Percentiles rank a stretch among this genome's conserved stretches.
These are phyloP conservation scores for Penicillium sp. DNA, from an alignment of 2,329 filamentous ascomycete genomes.

Conservation along the genomic window DNA sequence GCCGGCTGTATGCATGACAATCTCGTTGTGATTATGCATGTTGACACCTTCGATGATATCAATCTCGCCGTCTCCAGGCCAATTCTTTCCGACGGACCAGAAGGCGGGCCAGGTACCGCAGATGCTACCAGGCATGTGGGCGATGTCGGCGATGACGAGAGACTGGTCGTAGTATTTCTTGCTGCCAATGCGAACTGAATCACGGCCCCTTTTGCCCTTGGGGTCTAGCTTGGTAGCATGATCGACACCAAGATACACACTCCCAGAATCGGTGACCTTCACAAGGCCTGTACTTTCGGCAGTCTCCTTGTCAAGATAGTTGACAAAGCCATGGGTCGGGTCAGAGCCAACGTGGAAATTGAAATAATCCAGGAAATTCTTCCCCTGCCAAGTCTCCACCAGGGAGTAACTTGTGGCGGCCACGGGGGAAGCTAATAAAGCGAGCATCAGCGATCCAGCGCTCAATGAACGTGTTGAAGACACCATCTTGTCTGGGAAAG, in stretches of 20 bases:
- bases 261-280: constrained; percentile 32
- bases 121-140: constrained; percentile 47
- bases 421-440: constrained; percentile 27
- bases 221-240: constrained; percentile 36
- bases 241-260: constrained; percentile 49
- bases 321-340: constrained; percentile 52
- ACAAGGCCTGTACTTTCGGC: constrained; percentile 40
- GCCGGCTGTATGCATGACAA: constrained; percentile 50
- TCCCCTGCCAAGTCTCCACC: constrained; percentile 44
- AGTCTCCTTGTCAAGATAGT: constrained; percentile 45
- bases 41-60: constrained; percentile 56
- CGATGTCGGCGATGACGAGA: constrained; percentile 49
- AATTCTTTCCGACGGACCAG: constrained; percentile 44
- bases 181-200: constrained; percentile 46
- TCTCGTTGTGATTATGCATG: constrained; percentile 41
- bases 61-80: constrained; percentile 48
- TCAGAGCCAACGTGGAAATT: constrained; percentile 49
- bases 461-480: constrained; percentile 29
- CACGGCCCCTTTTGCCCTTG: constrained; percentile 38
- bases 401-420: constrained; percentile 37
- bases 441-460: constrained; percentile 32
- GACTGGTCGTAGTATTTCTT: constrained; percentile 47
- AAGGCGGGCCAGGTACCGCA: constrained; percentile 55
- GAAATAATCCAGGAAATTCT: constrained; percentile 51
- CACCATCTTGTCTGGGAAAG: constrained; percentile 23